Evolutionary conservation across 306 rosid species (phyloP).

Genomic region (Quercus robur): DNA sequence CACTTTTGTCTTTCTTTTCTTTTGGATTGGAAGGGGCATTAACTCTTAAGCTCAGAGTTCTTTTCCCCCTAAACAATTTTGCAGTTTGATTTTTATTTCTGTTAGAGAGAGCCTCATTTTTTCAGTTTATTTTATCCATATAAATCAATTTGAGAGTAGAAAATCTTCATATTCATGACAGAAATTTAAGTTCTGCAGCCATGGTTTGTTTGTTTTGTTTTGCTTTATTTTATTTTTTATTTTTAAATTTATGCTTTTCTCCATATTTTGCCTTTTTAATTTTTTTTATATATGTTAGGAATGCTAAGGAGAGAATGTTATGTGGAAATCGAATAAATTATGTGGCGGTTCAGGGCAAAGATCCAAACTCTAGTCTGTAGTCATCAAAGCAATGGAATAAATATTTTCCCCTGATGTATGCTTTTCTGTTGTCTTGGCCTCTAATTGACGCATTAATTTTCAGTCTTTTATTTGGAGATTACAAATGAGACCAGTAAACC

Average conservation of each 20-base stretch:
- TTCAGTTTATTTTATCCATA: not conserved
- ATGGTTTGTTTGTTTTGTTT: too few species aligned
- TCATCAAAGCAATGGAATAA: too few species aligned
- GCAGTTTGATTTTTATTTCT: not conserved
- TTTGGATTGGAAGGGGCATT: not conserved
- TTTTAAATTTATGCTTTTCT: too few species aligned
- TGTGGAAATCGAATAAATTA: not conserved
- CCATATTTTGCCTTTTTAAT: not conserved
- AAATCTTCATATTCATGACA: not conserved
- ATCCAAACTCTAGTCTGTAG: not conserved
- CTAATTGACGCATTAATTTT: too few species aligned
- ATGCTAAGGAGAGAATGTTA: not conserved
- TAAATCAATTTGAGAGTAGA: not conserved
- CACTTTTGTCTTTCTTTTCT: too few species aligned
- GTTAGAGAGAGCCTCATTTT: not conserved
- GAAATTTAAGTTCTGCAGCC: not conserved
- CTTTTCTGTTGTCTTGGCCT: too few species aligned
- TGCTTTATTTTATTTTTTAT: too few species aligned
- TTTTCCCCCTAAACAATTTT: not conserved
- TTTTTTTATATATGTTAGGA: not conserved
- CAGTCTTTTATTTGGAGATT: too few species aligned
- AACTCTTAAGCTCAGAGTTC: not conserved
- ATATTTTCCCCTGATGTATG: too few species aligned
- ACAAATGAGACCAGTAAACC: too few species aligned
- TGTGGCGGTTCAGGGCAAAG: not conserved